These are phyloP conservation scores for Linum tenue DNA, from an alignment of 345 rosid genomes.

Conservation along the genomic window DNA sequence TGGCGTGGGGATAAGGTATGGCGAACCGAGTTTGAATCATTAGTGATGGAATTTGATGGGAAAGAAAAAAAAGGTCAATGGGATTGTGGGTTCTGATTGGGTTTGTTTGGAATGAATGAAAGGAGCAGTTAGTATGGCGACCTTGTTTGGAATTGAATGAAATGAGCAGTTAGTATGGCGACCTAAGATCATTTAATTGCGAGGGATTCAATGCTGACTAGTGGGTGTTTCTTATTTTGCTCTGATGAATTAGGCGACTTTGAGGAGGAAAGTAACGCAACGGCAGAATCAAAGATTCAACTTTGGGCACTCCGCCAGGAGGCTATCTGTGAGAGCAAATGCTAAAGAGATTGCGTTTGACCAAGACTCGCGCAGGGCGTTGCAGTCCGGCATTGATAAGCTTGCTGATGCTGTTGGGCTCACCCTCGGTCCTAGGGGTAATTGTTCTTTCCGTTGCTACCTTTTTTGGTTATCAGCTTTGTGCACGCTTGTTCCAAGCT, in stretches of 20 bases:
- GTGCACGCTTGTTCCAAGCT: too few relatives aligned
- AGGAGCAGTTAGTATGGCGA: too few relatives aligned
- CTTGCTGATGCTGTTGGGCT: conserved; percentile 90
- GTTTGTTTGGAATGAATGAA: too few relatives aligned
- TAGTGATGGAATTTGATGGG: too few relatives aligned
- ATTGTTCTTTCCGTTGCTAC: not conserved
- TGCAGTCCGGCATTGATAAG: conserved; percentile 90
- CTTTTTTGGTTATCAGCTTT: not conserved
- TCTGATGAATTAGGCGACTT: conserved; percentile 9
- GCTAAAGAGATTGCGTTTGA: conserved; percentile 91
- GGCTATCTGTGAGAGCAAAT: conserved; percentile 59
- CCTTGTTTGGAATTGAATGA: too few relatives aligned
- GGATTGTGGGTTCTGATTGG: too few relatives aligned
- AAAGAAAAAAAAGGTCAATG: too few relatives aligned
- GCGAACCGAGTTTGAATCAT: too few relatives aligned
- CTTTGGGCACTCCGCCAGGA: conserved; percentile 35
- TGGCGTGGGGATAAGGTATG: too few relatives aligned
- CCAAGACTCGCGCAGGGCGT: conserved; percentile 66
- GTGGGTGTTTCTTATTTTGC: not conserved
- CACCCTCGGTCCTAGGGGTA: conserved; percentile 98
- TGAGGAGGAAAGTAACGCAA: conserved; percentile 28
- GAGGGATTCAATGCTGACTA: not conserved
- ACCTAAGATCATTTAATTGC: not conserved
- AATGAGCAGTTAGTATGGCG: too few relatives aligned
- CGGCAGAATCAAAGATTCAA: conserved; percentile 45